A percentile compares a stretch with the other conserved stretches of the same genome.
phyloP scores from a whole-genome alignment of 345 rosid species.

The Moricandia arvensis region DNA sequence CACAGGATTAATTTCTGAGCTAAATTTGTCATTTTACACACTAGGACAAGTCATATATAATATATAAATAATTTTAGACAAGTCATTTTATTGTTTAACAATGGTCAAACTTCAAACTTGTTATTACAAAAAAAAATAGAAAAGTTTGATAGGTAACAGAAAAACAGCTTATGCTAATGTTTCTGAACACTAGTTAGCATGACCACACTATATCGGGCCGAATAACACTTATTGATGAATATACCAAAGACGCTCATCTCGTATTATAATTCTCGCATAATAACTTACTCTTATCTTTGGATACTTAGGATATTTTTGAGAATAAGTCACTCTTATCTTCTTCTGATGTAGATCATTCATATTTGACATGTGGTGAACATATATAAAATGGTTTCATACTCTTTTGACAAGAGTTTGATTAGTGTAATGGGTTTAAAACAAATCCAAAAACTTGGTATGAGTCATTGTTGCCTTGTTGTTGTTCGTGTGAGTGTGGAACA shows the following conservation, averaged over 20 bases:
- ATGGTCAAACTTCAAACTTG: not conserved
- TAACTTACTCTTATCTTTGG: not conserved
- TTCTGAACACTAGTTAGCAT: not conserved
- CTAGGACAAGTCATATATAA: not conserved
- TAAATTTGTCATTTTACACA: not conserved
- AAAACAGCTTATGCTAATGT: not conserved
- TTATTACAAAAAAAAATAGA: not conserved
- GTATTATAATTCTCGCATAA: not conserved
- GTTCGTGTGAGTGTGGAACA: not conserved
- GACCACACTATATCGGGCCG: not conserved
- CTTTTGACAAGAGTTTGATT: not conserved
- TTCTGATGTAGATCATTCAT: not conserved
- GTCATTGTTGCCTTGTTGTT: not conserved
- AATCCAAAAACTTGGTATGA: not conserved
- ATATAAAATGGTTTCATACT: not conserved
- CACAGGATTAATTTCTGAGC: not conserved
- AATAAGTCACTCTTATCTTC: not conserved
- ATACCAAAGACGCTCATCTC: too few species aligned
- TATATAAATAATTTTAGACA: not conserved
- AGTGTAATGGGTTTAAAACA: not conserved
- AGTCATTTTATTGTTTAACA: not conserved
- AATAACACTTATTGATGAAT: not conserved
- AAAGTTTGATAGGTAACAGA: too few species aligned
- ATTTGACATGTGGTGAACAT: not conserved
- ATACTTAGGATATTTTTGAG: not conserved